Percentiles rank a stretch among this genome's conserved stretches.
Evolutionary conservation across 371 early-diverging fungal genomes (phyloP).

Genomic region (Dichotomocladium elegans): DNA sequence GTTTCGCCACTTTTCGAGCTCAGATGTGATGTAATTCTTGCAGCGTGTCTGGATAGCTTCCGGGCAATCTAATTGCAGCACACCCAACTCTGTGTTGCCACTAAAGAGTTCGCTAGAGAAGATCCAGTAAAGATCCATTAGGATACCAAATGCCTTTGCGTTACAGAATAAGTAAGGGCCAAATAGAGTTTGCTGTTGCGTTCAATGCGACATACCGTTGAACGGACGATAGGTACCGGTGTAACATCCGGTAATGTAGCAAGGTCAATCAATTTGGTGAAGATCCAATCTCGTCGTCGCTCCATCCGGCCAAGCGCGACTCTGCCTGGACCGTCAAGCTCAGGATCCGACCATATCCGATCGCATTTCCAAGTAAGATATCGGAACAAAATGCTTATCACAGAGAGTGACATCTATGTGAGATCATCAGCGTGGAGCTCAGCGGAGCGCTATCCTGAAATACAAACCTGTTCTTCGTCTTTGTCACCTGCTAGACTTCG

Average conservation of each 20-base stretch:
- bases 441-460: neutral
- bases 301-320: constrained; percentile 16
- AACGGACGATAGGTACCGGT: constrained; percentile 18
- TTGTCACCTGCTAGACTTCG: constrained; percentile 28
- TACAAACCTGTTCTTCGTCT: constrained; percentile 29
- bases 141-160: constrained; percentile 39
- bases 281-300: constrained; percentile 30
- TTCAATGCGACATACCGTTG: constrained; percentile 3
- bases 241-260: constrained; percentile 19
- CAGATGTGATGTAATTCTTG: constrained; percentile 4
- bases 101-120: constrained; percentile 52
- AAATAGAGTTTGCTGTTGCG: neutral
- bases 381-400: constrained; percentile 35
- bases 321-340: constrained; percentile 3
- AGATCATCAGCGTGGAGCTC: neutral
- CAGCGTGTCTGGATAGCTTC: constrained; percentile 29
- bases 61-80: constrained; percentile 34
- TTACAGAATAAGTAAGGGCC: neutral
- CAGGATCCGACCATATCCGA: constrained; percentile 12
- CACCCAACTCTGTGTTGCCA: constrained; percentile 16
- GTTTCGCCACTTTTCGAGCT: constrained; percentile 9
- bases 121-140: constrained; percentile 56
- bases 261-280: constrained; percentile 22
- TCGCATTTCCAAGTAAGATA: constrained; percentile 43
- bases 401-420: constrained; percentile 20